phyloP scores from a whole-genome alignment of 805 yeast genomes.

The Metschnikowia henanensis region DNA sequence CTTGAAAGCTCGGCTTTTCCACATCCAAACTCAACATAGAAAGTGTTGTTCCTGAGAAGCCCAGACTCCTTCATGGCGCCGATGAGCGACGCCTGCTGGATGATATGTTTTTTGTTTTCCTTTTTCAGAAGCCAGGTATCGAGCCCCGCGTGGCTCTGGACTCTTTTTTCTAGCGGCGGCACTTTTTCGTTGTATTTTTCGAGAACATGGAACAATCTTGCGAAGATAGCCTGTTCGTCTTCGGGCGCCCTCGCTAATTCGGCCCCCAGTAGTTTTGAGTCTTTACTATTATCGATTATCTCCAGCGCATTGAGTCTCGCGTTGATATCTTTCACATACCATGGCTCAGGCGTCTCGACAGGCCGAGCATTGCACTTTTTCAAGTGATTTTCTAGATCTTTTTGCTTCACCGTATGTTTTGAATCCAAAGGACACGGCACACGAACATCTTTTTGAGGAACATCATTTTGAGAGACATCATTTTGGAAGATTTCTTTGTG shows the following conservation, averaged over 20 bases:
- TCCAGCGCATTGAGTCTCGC: constrained; percentile 12
- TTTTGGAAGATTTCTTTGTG: no score
- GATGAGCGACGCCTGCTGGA: constrained; percentile 79
- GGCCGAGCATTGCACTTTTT: constrained; percentile 56
- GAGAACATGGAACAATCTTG: neutral
- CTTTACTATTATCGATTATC: neutral
- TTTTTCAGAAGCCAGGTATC: constrained; percentile 46
- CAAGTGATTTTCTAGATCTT: constrained; percentile 55
- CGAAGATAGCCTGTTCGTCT: neutral
- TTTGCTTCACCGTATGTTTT: constrained; percentile 69
- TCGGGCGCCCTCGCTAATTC: no score
- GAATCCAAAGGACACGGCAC: constrained; percentile 79
- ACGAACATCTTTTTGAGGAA: no score
- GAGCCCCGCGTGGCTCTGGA: constrained; percentile 31
- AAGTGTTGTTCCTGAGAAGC: constrained; percentile 35
- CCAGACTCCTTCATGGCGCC: constrained; percentile 54
- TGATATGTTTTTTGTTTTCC: constrained; percentile 68
- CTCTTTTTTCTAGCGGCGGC: constrained; percentile 19
- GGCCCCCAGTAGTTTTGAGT: neutral
- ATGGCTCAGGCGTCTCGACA: constrained; percentile 39
- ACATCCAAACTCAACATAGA: constrained; percentile 82
- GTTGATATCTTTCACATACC: constrained; percentile 55
- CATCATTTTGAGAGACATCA: no score
- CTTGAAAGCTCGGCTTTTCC: constrained; percentile 86
- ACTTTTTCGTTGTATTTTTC: constrained; percentile 10